Evolutionary conservation across 2,329 filamentous ascomycete genomes (phyloP).

Genomic region (Claviceps digitariae): DNA sequence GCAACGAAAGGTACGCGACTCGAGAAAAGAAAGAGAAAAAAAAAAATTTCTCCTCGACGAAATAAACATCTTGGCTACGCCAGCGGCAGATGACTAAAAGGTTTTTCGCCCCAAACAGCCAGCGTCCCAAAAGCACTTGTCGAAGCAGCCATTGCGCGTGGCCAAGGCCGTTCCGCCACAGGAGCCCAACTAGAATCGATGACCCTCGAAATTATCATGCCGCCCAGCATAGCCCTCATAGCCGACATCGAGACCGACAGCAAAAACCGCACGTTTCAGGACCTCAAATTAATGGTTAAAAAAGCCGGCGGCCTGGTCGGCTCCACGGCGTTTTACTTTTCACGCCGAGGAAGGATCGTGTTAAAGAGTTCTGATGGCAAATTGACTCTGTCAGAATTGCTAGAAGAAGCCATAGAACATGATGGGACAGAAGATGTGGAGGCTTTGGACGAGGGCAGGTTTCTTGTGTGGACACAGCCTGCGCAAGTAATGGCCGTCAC

Average conservation of each 20-base stretch:
- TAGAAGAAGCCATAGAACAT: slow-evolving; percentile 66
- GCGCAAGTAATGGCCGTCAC: slow-evolving; percentile 19
- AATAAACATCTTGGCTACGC: background rate
- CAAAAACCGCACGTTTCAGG: slow-evolving; percentile 58
- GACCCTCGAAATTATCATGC: slow-evolving; percentile 69
- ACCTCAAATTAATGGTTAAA: slow-evolving; percentile 60
- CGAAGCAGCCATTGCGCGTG: slow-evolving; percentile 73
- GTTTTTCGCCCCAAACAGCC: slow-evolving; percentile 21
- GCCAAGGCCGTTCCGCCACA: slow-evolving; percentile 66
- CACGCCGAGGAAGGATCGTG: slow-evolving; percentile 61
- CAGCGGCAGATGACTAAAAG: background rate
- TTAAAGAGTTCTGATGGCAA: slow-evolving; percentile 42
- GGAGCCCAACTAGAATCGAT: slow-evolving; percentile 66
- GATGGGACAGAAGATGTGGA: slow-evolving; percentile 67
- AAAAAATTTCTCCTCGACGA: background rate
- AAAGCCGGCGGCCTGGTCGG: slow-evolving; percentile 55
- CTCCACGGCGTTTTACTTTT: slow-evolving; percentile 73
- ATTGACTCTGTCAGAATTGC: slow-evolving; percentile 55
- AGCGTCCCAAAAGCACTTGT: slow-evolving; percentile 76
- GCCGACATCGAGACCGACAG: slow-evolving; percentile 80
- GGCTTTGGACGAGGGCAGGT: slow-evolving; percentile 50
- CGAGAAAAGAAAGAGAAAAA: background rate
- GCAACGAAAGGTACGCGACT: slow-evolving; percentile 57
- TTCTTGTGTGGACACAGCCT: slow-evolving; percentile 43
- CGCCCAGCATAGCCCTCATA: slow-evolving; percentile 62